Base-by-base conservation (phyloP, 78 protist genomes). In the Dictyostelium purpureum region DNA sequence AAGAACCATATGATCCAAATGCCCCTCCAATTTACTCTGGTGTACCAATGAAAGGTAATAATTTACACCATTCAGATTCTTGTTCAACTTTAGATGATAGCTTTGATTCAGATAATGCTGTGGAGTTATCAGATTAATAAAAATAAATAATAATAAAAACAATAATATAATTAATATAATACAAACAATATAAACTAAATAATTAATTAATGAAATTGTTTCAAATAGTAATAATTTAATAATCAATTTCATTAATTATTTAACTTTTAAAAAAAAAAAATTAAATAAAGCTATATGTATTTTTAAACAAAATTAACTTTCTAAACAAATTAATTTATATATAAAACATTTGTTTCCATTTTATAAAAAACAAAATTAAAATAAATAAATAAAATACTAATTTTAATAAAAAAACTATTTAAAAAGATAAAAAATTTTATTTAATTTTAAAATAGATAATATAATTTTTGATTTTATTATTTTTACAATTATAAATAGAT, bases 11-110 rank as follows among this genome's bases (percentile, higher is more conserved):
- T 40, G 76, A 69, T 40, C 79, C 79, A 73, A 79, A 35, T 51
- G 45, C 77, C 21, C 78, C 89, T 12, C 76, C 80, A 14, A 61
- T 85, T 6, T 85, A 85, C 33, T 31, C 47, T 14, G 92, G 92
- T 74, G 69, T 67, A 14, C 77, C 71, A 74, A 85, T 85, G 92
- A 85, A 33, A 61, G 77, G 66, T 70, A 73, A 69, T 54, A 31
- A 61, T 66, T 5, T 43, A 38, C 26, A 45, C 12, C 78, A 63
- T 33, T 26, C 80, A 28, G 51, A 59, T 49, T 70, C 80, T 47
- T 77, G 92, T 42, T 73, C 83, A 19, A 85, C 92, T 61, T 42
- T 85, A 47, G 66, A 49, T 79, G 92, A 85, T 35, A 85, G 92
- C 61, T 85, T 83, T 59, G 92, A 85, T 74, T 59, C 42, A 21